These are phyloP conservation scores for Capsicum pubescens DNA, from an alignment of 257 asterid genomes.

Conservation along the genomic window DNA sequence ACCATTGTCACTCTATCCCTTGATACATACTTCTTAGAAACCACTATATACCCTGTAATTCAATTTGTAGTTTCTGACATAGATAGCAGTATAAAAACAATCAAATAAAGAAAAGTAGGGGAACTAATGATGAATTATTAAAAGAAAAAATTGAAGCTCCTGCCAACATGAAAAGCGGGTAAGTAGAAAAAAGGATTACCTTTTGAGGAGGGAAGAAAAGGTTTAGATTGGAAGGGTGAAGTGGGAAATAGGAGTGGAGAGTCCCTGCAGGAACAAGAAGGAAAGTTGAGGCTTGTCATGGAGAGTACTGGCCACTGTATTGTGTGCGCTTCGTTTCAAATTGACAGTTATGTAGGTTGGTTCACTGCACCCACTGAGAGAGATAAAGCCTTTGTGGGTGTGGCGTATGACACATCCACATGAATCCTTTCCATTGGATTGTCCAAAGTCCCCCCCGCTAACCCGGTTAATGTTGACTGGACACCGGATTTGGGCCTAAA, in stretches of 20 bases:
- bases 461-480: background rate
- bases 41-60: background rate
- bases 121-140: too few species aligned
- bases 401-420: background rate
- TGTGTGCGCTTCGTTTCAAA: constrained; percentile 22
- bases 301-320: background rate
- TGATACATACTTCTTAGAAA: background rate
- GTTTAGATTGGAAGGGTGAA: constrained; percentile 41
- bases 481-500: background rate
- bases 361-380: background rate
- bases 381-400: constrained; percentile 46
- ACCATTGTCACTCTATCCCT: background rate
- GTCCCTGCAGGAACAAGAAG: constrained; percentile 49
- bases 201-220: constrained; percentile 37
- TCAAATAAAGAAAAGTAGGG: background rate
- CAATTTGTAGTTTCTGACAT: background rate
- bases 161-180: background rate
- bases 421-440: too few species aligned
- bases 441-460: background rate
- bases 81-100: background rate
- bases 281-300: constrained; percentile 66
- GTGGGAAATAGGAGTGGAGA: constrained; percentile 43
- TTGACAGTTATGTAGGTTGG: constrained; percentile 56
- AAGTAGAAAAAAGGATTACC: constrained; percentile 40
- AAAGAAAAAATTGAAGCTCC: too few species aligned